Conservation (phyloP, 169 alveolate species). For the Plasmodium billcollinsi region DNA sequence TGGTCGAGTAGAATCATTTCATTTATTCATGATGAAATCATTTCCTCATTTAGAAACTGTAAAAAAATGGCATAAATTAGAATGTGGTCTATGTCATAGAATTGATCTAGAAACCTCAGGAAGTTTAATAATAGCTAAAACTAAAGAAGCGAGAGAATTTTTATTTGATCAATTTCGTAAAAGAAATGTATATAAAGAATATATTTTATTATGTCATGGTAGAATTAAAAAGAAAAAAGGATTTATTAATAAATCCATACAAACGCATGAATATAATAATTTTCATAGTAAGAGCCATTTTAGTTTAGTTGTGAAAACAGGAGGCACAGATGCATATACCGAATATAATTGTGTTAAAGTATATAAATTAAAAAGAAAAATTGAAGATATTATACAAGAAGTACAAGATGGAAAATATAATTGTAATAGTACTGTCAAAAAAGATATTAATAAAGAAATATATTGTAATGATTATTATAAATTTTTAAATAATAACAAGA, state of each 20-base stretch:
- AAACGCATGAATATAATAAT: conserved; percentile 81
- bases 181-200: conserved; percentile 83
- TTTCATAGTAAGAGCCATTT: conserved; percentile 81
- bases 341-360: conserved; percentile 80
- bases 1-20: conserved; percentile 84
- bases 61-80: conserved; percentile 83
- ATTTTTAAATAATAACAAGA: conserved; percentile 49
- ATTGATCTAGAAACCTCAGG: conserved; percentile 85
- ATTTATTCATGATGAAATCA: conserved; percentile 82
- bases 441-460: conserved; percentile 43
- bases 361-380: conserved; percentile 58
- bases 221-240: conserved; percentile 79
- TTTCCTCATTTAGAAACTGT: conserved; percentile 83
- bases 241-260: conserved; percentile 79
- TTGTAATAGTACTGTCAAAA: conserved; percentile 46
- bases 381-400: conserved; percentile 65
- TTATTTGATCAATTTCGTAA: conserved; percentile 83
- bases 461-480: conserved; percentile 62
- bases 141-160: conserved; percentile 81
- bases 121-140: conserved; percentile 82
- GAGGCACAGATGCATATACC: conserved; percentile 85
- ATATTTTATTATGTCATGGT: conserved; percentile 83
- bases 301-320: conserved; percentile 82
- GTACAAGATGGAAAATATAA: conserved; percentile 46
- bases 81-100: conserved; percentile 85